Evolutionary conservation across 1,284 basidiomycete species (phyloP).

Genomic region (Gomphus sp.): DNA sequence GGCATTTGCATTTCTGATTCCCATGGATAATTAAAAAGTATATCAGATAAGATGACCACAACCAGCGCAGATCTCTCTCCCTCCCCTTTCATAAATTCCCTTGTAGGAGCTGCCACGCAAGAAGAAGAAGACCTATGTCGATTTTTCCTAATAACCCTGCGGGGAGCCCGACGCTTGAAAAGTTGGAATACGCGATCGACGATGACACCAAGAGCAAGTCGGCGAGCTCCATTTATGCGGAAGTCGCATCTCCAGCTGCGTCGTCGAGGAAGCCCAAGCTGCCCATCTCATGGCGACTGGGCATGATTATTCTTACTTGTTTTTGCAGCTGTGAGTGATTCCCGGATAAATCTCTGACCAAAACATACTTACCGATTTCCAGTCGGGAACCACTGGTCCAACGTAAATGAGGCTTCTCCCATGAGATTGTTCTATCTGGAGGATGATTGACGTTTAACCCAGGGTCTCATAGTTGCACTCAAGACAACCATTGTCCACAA

Average conservation of each 20-base stretch:
- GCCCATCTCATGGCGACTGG: slow-evolving; percentile 20
- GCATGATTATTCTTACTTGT: slow-evolving; percentile 23
- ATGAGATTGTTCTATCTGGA: too few relatives aligned
- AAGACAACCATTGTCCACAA: slow-evolving; percentile 37
- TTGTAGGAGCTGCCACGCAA: too few relatives aligned
- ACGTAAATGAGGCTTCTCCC: slow-evolving; percentile 20
- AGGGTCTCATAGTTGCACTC: slow-evolving; percentile 33
- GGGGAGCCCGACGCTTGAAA: too few relatives aligned
- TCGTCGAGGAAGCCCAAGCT: slow-evolving; percentile 6
- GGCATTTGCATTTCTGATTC: too few relatives aligned
- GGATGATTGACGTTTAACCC: background rate
- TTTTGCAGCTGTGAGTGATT: slow-evolving; percentile 23
- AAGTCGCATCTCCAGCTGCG: background rate
- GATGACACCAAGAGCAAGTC: background rate
- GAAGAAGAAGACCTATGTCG: too few relatives aligned
- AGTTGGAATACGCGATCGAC: too few relatives aligned
- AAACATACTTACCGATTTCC: background rate
- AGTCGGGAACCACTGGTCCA: slow-evolving; percentile 41
- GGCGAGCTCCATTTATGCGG: background rate
- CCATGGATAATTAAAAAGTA: too few relatives aligned
- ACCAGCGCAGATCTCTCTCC: too few relatives aligned
- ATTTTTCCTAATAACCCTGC: too few relatives aligned
- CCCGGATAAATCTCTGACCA: background rate
- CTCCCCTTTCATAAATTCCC: too few relatives aligned
- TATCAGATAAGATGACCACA: too few relatives aligned